Conservation (phyloP, 768 basidiomycete species). For the Nidularia pulvinata region DNA sequence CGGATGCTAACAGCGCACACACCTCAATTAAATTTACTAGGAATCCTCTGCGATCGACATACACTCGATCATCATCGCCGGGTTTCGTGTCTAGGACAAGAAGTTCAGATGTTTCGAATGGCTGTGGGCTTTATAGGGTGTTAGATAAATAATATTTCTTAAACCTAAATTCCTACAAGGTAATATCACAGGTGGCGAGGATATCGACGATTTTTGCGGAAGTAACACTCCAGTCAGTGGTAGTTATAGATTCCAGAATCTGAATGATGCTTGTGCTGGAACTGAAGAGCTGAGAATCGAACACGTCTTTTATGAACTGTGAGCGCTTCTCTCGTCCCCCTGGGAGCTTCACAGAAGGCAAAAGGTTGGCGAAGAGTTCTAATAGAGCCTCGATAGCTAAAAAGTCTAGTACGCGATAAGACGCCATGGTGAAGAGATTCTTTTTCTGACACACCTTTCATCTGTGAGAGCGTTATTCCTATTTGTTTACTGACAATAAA, state of each 20-base stretch:
- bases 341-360: constrained; percentile 42
- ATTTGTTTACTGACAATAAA: constrained; percentile 34
- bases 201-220: constrained; percentile 43
- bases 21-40: constrained; percentile 50
- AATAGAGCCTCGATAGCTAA: constrained; percentile 57
- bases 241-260: constrained; percentile 38
- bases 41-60: constrained; percentile 49
- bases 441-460: constrained; percentile 44
- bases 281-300: constrained; percentile 34
- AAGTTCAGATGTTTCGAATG: constrained; percentile 45
- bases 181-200: constrained; percentile 41
- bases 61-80: constrained; percentile 42
- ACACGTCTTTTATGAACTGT: constrained; percentile 51
- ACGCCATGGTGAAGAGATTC: no score
- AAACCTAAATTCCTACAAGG: constrained; percentile 52
- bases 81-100: constrained; percentile 24
- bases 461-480: constrained; percentile 45
- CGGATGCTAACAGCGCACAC: constrained; percentile 1
- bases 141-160: background rate
- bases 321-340: constrained; percentile 31
- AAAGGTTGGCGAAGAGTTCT: constrained; percentile 52
- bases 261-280: constrained; percentile 33
- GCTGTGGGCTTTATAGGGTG: constrained; percentile 49
- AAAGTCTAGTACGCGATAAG: constrained; percentile 38
- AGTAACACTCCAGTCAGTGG: constrained; percentile 53